Base-by-base conservation (phyloP, 306 rosid genomes). In the Rosa lucieae region DNA sequence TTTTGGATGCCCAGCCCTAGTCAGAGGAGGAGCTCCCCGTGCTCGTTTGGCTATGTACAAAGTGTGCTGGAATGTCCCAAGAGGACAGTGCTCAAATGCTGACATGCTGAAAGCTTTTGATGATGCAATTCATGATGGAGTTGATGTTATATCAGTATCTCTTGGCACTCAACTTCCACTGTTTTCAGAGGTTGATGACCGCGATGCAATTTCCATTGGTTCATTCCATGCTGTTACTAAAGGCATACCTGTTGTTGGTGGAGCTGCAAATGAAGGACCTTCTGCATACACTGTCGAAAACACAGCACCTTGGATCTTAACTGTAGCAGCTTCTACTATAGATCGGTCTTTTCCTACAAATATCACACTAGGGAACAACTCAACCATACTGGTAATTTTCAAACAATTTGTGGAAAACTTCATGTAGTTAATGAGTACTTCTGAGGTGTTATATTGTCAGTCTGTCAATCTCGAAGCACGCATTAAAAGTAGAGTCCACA, bases 51-150 rank as follows among this genome's bases (percentile, higher is more conserved):
- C 90, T 2, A 78, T 86, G 78, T 89, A 86, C 59, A 89, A 89
- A 56, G 90, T 85, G 42, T 89, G 90, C 77, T 89, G 92, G 92
- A 85, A 26, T 15, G 23, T 74, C 53, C 10, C 61, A 20, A 82
- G 83, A 39, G 84, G 83, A 2, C 62, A 66, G 29, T 87, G 90
- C 78, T 56, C 86, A 23, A 74, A 74, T 3, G 84, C 80, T 79
- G 90, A 89, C 81, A 39, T 89, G 4, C 77, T 89, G 75, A 87
- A 83, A 74, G 90, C 85, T 67, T 79, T 89, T 55, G 89, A 89
- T 68, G 80, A 77, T 42, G 90, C 89, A 56, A 82, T 83, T 35
- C 35, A 85, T 29, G 90, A 89, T 82, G 92, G 92, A 0, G 92
- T 89, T 2, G 89, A 89, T 55, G 86, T 83, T n/a, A 1, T 87